A percentile compares a stretch with the other conserved stretches of the same genome.
Conservation (phyloP, 176 grass and related monocot genomes). For the Rhynchospora pubera region DNA sequence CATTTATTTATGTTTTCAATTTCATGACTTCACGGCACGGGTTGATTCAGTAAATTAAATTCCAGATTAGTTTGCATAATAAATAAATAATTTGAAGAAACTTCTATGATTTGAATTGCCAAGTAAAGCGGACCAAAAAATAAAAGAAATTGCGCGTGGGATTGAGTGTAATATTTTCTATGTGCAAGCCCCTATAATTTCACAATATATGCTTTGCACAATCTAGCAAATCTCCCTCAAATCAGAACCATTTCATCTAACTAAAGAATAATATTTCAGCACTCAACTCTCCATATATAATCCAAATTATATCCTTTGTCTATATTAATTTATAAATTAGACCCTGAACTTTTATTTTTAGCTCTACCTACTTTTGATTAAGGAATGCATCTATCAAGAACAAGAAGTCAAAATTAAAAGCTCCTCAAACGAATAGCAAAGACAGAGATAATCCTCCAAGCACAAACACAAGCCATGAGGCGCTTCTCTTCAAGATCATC, state of each 20-base stretch:
- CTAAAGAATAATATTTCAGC: neutral
- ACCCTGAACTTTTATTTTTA: neutral
- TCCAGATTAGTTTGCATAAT: neutral
- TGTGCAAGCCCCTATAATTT: neutral
- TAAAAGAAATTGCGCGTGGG: neutral
- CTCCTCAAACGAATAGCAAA: neutral
- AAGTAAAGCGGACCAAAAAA: neutral
- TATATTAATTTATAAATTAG: neutral
- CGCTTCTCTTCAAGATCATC: neutral
- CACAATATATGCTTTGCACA: neutral
- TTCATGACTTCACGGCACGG: neutral
- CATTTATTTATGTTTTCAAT: neutral
- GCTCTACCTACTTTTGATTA: neutral
- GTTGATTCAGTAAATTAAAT: neutral
- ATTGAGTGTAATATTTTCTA: neutral
- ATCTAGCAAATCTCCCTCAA: neutral
- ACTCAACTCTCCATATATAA: neutral
- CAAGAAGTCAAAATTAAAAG: neutral
- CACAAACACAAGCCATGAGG: neutral
- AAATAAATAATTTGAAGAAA: neutral
- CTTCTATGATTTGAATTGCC: neutral
- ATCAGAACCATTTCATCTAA: neutral
- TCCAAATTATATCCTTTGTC: neutral
- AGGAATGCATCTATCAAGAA: neutral
- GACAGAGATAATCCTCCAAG: neutral